A percentile compares a stretch with the other conserved stretches of the same genome.
Conservation (phyloP, 129 eudicot genomes). For the Sambucus nigra region DNA sequence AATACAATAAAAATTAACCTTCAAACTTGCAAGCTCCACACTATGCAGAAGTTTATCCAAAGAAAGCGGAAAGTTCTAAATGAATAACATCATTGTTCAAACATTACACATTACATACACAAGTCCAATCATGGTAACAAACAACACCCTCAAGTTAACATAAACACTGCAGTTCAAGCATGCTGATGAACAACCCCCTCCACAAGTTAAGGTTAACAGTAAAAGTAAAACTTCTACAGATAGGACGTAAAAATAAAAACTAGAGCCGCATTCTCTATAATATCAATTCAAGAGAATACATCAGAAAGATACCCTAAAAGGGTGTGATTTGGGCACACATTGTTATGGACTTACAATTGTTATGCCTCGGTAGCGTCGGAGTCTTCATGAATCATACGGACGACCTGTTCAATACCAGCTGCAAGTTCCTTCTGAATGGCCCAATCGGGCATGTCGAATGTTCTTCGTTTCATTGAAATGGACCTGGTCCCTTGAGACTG, state of each 20-base stretch:
- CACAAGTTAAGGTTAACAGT: too few relatives aligned
- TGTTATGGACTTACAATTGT: conserved; percentile 9
- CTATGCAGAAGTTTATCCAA: too few relatives aligned
- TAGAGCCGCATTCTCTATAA: neutral
- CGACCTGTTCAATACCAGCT: conserved; percentile 81
- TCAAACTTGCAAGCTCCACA: too few relatives aligned
- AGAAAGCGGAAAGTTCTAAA: too few relatives aligned
- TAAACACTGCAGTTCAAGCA: too few relatives aligned
- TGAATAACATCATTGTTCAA: too few relatives aligned
- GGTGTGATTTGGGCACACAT: neutral
- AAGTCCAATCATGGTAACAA: too few relatives aligned
- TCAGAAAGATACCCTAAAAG: neutral
- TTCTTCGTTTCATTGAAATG: conserved; percentile 54
- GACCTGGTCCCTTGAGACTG: conserved; percentile 13
- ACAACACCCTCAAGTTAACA: too few relatives aligned
- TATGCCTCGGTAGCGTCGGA: conserved; percentile 29
- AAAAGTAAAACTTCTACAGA: too few relatives aligned
- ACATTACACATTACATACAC: too few relatives aligned
- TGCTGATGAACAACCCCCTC: too few relatives aligned
- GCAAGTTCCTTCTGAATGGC: conserved; percentile 78
- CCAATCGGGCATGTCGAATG: conserved; percentile 88
- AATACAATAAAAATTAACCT: too few relatives aligned
- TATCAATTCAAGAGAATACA: neutral
- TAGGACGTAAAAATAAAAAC: neutral
- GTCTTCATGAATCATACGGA: conserved; percentile 45